Percentiles rank a stretch among this genome's conserved stretches.
These are phyloP conservation scores for Mycena citricolor DNA, from an alignment of 1,284 basidiomycete genomes.

Conservation along the genomic window DNA sequence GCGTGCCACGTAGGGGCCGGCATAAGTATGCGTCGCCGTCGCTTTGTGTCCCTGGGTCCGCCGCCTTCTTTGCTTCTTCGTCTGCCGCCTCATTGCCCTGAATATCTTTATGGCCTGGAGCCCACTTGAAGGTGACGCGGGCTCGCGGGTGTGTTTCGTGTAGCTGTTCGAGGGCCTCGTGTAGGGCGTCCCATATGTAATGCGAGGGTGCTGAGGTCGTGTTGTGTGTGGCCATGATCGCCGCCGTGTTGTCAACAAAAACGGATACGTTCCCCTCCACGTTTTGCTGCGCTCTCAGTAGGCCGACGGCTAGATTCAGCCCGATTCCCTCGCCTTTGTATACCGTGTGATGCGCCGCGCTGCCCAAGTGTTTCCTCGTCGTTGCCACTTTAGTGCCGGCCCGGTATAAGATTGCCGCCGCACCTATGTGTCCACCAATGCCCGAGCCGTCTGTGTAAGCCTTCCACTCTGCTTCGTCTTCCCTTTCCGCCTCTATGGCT, in stretches of 20 bases:
- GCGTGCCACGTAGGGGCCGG: neutral
- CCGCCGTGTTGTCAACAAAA: conserved; percentile 22
- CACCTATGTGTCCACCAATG: conserved; percentile 26
- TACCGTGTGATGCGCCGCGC: conserved; percentile 22
- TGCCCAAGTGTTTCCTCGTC: conserved; percentile 24
- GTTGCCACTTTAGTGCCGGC: neutral
- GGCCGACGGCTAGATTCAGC: conserved; percentile 22
- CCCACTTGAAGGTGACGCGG: conserved; percentile 13
- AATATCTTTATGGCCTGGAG: conserved; percentile 20
- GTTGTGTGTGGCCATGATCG: conserved; percentile 14
- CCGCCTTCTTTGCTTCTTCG: conserved; percentile 5
- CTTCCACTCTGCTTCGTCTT: conserved; percentile 19
- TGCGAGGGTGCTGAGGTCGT: conserved; percentile 2
- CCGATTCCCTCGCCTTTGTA: conserved; percentile 29
- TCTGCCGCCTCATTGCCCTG: conserved; percentile 2
- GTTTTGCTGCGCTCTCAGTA: conserved; percentile 5
- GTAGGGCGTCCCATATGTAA: conserved; percentile 1
- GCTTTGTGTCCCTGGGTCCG: neutral
- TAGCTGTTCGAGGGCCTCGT: neutral
- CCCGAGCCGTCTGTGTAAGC: conserved; percentile 33
- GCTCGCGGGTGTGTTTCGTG: neutral
- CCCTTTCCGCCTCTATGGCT: conserved; percentile 11
- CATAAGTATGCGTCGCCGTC: neutral
- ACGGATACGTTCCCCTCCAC: conserved; percentile 7
- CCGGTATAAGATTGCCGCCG: conserved; percentile 27